Percentiles rank a stretch among this genome's conserved stretches.
Conservation (phyloP, 139 green algal species). For the Chlorella sp. region DNA sequence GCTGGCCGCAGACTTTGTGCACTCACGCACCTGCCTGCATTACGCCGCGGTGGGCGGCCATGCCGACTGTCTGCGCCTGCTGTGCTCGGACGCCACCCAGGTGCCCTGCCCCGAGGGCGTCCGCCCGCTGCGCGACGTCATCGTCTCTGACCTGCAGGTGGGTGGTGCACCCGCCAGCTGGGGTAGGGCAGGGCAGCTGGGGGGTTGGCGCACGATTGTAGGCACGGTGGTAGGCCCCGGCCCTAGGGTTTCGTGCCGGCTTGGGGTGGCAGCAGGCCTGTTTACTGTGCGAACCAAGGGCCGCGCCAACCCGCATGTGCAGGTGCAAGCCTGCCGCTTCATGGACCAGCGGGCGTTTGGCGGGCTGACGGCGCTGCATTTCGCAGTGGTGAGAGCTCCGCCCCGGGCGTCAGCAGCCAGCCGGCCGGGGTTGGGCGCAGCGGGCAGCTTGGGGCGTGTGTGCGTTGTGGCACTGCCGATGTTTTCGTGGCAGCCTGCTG, state of each 20-base stretch:
- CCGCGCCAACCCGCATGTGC: background rate
- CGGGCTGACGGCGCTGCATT: slow-evolving; percentile 62
- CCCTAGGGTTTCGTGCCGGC: too few relatives aligned
- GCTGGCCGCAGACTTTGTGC: slow-evolving; percentile 42
- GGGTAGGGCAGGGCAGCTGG: background rate
- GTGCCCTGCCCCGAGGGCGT: slow-evolving; percentile 30
- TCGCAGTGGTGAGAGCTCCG: slow-evolving; percentile 49
- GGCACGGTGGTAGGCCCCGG: too few relatives aligned
- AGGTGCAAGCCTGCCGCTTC: slow-evolving; percentile 42
- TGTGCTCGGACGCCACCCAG: slow-evolving; percentile 40
- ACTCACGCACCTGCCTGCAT: slow-evolving; percentile 52
- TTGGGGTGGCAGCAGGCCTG: too few relatives aligned
- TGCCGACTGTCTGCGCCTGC: slow-evolving; percentile 34
- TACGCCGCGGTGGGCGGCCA: slow-evolving; percentile 52
- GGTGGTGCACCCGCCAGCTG: background rate
- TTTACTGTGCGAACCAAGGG: too few relatives aligned
- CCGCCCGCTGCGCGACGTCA: slow-evolving; percentile 39
- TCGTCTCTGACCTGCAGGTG: slow-evolving; percentile 58
- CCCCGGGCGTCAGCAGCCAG: too few relatives aligned
- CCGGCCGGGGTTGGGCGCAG: too few relatives aligned
- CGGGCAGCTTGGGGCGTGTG: too few relatives aligned
- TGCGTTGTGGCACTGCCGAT: too few relatives aligned
- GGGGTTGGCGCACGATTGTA: too few relatives aligned
- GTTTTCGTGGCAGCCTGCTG: too few relatives aligned
- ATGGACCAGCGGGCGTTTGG: slow-evolving; percentile 61